phyloP scores from a whole-genome alignment of 2,329 filamentous ascomycete species.

The Diplodia mutila region DNA sequence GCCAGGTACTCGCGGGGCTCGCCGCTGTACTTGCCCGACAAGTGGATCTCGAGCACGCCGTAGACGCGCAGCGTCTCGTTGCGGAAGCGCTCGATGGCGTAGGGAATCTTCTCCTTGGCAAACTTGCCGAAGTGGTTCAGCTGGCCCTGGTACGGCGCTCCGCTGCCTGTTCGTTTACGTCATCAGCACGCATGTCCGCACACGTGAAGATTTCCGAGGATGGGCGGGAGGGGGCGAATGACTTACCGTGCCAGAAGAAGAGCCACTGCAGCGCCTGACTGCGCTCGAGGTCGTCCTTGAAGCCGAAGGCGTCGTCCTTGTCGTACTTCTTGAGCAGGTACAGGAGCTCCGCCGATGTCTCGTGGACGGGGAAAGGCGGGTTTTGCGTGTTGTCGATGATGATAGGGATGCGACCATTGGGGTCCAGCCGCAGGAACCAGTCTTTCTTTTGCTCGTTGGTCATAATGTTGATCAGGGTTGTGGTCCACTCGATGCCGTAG shows the following conservation, averaged over 20 bases:
- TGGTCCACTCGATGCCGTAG: conserved; percentile 45
- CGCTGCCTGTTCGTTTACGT: conserved; percentile 28
- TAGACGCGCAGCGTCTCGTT: conserved; percentile 58
- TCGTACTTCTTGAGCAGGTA: conserved; percentile 57
- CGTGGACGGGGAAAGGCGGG: conserved; percentile 52
- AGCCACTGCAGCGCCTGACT: conserved; percentile 57
- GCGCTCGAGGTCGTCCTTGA: conserved; percentile 56
- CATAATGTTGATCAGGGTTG: conserved; percentile 43
- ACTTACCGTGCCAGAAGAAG: conserved; percentile 57
- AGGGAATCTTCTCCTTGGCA: conserved; percentile 32
- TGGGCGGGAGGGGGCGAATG: conserved; percentile 21
- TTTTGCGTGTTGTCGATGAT: conserved; percentile 22
- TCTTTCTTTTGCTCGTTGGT: conserved; percentile 62
- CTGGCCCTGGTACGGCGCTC: conserved; percentile 49
- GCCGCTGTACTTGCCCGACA: conserved; percentile 57
- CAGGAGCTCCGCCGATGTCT: conserved; percentile 58
- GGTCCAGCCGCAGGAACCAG: conserved; percentile 55
- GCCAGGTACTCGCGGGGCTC: conserved; percentile 57
- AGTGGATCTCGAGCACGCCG: conserved; percentile 59
- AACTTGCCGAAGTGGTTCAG: conserved; percentile 53
- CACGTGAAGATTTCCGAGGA: neutral
- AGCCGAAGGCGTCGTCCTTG: conserved; percentile 55
- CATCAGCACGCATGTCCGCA: neutral
- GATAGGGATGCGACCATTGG: conserved; percentile 23
- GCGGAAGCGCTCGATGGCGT: conserved; percentile 47